Conservation (phyloP, 2,329 filamentous ascomycete species). For the Emericellopsis cladophorae region DNA sequence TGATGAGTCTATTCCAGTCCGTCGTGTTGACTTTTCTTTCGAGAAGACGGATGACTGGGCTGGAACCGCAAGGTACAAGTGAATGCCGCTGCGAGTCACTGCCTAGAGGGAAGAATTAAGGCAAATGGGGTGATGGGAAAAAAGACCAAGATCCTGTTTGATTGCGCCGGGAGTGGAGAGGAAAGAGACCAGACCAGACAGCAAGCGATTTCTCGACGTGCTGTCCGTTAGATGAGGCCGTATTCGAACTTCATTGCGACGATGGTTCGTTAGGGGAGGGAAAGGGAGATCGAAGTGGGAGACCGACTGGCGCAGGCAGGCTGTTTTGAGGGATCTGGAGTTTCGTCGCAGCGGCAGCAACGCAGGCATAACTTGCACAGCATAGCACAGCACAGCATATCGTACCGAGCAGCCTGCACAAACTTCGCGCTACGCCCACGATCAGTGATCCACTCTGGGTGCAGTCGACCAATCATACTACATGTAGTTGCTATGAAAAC, state of each 20-base stretch:
- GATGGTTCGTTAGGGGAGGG: constrained; percentile 31
- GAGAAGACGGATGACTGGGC: background rate
- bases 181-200: constrained; percentile 34
- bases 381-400: background rate
- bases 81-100: constrained; percentile 30
- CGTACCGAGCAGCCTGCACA: background rate
- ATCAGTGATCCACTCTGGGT: no score
- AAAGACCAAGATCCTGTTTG: background rate
- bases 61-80: constrained; percentile 34
- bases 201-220: constrained; percentile 23
- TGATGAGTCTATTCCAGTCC: background rate
- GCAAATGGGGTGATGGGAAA: constrained; percentile 1
- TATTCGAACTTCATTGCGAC: constrained; percentile 40
- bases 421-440: no score
- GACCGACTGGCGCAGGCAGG: constrained; percentile 1
- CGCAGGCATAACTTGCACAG: background rate
- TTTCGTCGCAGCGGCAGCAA: background rate
- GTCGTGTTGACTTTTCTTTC: background rate
- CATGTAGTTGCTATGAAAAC: background rate
- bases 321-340: constrained; percentile 3
- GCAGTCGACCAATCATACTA: no score
- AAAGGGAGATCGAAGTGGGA: constrained; percentile 18
- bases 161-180: constrained; percentile 3
- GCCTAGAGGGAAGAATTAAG: constrained; percentile 5
- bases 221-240: constrained; percentile 19